A percentile compares a stretch with the other conserved stretches of the same genome.
phyloP scores from a whole-genome alignment of 2,329 filamentous ascomycete species.

The Fusarium circinatum region DNA sequence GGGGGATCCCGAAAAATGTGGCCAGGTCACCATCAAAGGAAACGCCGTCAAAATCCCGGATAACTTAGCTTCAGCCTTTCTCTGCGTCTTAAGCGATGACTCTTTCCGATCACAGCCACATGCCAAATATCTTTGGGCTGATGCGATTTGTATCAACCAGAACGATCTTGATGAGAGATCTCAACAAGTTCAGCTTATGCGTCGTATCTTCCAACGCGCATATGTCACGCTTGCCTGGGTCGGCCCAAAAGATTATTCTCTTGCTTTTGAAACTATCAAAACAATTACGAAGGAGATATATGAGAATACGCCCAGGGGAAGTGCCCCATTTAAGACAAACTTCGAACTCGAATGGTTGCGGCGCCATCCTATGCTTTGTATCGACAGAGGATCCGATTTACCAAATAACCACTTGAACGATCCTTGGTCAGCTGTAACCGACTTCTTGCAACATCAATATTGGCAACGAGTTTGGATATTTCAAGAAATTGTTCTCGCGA shows the following conservation, averaged over 20 bases:
- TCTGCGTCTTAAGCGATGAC: neutral
- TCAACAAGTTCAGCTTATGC: conserved; percentile 14
- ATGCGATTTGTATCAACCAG: conserved; percentile 10
- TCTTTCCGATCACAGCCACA: neutral
- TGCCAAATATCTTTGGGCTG: neutral
- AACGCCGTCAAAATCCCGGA: neutral
- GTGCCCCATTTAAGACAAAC: neutral
- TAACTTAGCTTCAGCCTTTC: conserved; percentile 8
- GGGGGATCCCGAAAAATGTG: neutral
- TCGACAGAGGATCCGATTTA: neutral
- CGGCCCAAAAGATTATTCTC: conserved; percentile 5
- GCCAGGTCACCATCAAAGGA: neutral
- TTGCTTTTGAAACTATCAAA: neutral
- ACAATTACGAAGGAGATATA: neutral
- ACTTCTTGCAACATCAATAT: conserved; percentile 6
- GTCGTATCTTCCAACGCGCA: neutral
- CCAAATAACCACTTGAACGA: neutral
- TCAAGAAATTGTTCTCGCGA: conserved; percentile 3
- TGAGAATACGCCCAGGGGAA: neutral
- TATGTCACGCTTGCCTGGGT: neutral
- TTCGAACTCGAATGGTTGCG: neutral
- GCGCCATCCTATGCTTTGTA: neutral
- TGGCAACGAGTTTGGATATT: conserved; percentile 8
- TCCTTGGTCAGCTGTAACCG: neutral
- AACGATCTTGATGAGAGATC: neutral